Base-by-base conservation (phyloP, 495 filamentous ascomycete species). In the Thozetella sp. region DNA sequence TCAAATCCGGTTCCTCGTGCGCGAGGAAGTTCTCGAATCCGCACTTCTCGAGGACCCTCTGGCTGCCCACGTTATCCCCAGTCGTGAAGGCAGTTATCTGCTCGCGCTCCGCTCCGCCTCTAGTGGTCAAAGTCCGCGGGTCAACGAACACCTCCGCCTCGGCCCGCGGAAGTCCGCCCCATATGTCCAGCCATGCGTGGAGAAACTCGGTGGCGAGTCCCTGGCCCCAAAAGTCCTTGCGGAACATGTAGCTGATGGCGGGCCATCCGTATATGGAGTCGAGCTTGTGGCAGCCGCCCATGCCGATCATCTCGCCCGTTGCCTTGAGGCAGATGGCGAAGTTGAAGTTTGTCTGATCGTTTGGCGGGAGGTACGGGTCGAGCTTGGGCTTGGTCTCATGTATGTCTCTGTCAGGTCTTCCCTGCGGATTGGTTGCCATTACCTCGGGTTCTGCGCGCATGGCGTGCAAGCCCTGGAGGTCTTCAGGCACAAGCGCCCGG, bases 141-240 rank as follows among this genome's bases (percentile, higher is more conserved):
- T 68, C 56, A 13, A 75, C 70, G 50, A 60, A 61, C 1, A 67
- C 22, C 46, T 73, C 71, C 11, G 64, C 55, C 62, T 76, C 73
- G 3, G 53, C 57, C 37, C 75, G 63, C 23, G 71, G 70, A 34
- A 78, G 61, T 19, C 65, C 57, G 58, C 67, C 63, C 71, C 72
- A 78, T 12, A 63, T 56, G 19, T 53, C 51, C 22, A 71, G 54
- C 58, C 64, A 70, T 2, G 61, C 71, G n/a, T 52, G 65, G 10
- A 78, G 22, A 45, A 74, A 75, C 43, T 78, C 75, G 0, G 71
- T 75, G 9, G 63, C 75, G 13, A 71, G 58, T 10, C 74, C 75
- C 40, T 68, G 66, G 2, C 68, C 68, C 75, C 75, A 78, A 45
- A 62, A 56, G 23, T 77, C 72, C 50, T 64, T 68, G 22, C 67